These are phyloP conservation scores for Microbotryum intermedium DNA, from an alignment of 1,284 basidiomycete genomes.

Conservation along the genomic window DNA sequence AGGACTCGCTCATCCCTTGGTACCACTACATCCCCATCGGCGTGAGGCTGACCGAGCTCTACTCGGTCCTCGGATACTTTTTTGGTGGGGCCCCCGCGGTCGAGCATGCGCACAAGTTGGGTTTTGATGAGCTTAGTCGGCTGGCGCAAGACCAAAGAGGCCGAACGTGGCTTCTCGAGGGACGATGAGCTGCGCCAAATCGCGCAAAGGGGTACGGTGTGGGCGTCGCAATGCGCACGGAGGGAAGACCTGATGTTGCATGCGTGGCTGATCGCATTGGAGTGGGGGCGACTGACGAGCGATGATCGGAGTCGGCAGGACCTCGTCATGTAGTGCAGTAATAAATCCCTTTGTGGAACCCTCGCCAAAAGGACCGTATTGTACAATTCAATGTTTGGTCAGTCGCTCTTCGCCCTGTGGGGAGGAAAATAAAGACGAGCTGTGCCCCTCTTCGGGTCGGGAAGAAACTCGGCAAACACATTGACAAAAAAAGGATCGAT, in stretches of 20 bases:
- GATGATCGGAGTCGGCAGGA: neutral
- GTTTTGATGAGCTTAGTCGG: neutral
- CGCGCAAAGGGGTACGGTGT: slow-evolving; percentile 6
- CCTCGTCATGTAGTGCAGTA: no score
- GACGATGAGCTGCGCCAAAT: slow-evolving; percentile 10
- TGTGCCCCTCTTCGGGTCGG: no score
- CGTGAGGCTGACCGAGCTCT: slow-evolving; percentile 8
- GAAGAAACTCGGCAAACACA: no score
- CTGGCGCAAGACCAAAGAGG: neutral
- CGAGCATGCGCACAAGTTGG: neutral
- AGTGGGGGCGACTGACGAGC: slow-evolving; percentile 13
- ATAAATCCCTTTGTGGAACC: no score
- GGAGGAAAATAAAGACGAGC: no score
- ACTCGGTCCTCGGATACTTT: slow-evolving; percentile 20
- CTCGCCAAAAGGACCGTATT: no score
- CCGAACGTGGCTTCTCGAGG: neutral
- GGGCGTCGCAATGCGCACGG: slow-evolving; percentile 14
- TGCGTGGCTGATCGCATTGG: slow-evolving; percentile 11
- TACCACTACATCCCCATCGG: slow-evolving; percentile 20
- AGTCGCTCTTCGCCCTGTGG: no score
- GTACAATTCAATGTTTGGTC: no score
- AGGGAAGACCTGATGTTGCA: slow-evolving; percentile 15
- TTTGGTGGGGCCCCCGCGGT: slow-evolving; percentile 1
- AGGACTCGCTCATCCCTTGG: slow-evolving; percentile 19
- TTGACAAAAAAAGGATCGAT: no score